Base-by-base conservation (phyloP, 176 grass and related monocot genomes). In the Dactylis glomerata region DNA sequence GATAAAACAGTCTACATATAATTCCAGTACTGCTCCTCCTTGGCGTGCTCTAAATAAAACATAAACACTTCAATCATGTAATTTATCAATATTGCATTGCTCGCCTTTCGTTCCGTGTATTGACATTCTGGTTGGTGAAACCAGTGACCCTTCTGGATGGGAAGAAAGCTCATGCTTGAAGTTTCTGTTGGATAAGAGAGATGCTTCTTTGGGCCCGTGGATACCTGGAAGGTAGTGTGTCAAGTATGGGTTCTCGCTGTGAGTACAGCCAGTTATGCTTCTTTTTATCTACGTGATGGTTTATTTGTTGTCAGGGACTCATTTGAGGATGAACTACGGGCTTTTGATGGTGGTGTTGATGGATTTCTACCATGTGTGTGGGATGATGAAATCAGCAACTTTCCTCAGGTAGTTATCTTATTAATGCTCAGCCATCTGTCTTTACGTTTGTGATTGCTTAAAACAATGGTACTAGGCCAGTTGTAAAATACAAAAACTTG, bases 81-180 rank as follows among this genome's bases (percentile, higher is more conserved):
- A 67, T 67, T 67, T 16, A 67, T 10, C 45, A 59, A 67, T 84
- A 12, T 46, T 78, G 22, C 68, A 72, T 84, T 40, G 71, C 5
- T 24, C 41, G 20, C 26, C 22, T 71, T 34, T 81, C 54, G 3
- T 55, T 87, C 49, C 73, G 19, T 79, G 17, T 80, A 67, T 76
- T 87, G 69, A 79, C 28, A 11, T 90, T 26, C 49, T 46, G 50
- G 41, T 77, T 79, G 51, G 32, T 89, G 75, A 76, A 69, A 79
- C 52, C 84, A 97, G 95, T 91, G 95, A 95, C 81, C 95, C 95
- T 66, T 98, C 88, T 88, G 91, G 91, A 83, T 95, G 86, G 88
- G 91, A 92, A 98, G 92, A 95, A 91, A 95, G 95, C 82, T 98
- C 95, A 79, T 95, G 89, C 76, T 91, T 98, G 79, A 98, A 94